Evolutionary conservation across 2,329 filamentous ascomycete species (phyloP).

Genomic region (Xylariaceae sp.): DNA sequence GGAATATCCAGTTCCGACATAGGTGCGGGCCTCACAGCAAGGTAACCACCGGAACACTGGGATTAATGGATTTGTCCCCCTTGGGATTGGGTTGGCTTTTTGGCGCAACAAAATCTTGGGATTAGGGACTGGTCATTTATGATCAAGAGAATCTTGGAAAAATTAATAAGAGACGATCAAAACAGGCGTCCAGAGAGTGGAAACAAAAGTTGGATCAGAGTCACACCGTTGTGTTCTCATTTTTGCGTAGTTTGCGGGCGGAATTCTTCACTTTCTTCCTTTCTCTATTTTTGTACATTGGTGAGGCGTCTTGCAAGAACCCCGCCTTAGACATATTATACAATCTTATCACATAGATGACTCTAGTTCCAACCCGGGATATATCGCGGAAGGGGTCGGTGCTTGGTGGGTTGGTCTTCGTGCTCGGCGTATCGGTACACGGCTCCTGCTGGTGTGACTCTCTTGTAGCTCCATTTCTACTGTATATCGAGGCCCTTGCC

Average conservation of each 20-base stretch:
- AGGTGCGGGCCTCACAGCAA: background rate
- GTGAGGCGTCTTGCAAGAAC: conserved; percentile 19
- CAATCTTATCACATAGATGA: conserved; percentile 17
- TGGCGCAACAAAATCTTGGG: conserved; percentile 10
- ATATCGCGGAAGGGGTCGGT: conserved; percentile 1
- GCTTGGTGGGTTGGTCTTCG: conserved; percentile 2
- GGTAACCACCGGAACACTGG: conserved; percentile 1
- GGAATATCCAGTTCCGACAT: conserved; percentile 54
- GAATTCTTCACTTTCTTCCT: conserved; percentile 8
- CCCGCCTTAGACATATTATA: conserved; percentile 28
- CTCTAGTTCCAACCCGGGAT: background rate
- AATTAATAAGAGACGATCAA: conserved; percentile 17
- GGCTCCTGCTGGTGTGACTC: background rate
- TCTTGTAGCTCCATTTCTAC: background rate
- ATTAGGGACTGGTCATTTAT: conserved; percentile 8
- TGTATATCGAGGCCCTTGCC: background rate
- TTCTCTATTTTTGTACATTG: conserved; percentile 29
- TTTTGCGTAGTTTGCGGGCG: conserved; percentile 11
- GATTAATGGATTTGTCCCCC: conserved; percentile 1
- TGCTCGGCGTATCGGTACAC: conserved; percentile 6
- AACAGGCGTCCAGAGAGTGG: conserved; percentile 26
- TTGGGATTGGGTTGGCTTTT: conserved; percentile 5
- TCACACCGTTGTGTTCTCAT: conserved; percentile 5
- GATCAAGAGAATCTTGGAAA: conserved; percentile 6
- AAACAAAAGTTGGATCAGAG: conserved; percentile 25